These are phyloP conservation scores for Aspergillus brunneoviolaceus DNA, from an alignment of 2,329 filamentous ascomycete genomes.

Conservation along the genomic window DNA sequence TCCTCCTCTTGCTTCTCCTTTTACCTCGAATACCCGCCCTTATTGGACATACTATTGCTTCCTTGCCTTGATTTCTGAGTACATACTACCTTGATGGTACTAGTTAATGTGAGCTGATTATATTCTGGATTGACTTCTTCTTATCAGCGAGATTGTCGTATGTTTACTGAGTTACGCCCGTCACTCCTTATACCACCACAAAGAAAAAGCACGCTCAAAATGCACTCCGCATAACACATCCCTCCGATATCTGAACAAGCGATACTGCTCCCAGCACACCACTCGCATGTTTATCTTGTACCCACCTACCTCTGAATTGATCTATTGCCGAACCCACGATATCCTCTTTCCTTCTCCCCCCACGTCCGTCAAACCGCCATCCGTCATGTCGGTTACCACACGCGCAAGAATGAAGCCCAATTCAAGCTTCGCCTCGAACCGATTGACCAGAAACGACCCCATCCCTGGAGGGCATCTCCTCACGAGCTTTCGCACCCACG, in stretches of 20 bases:
- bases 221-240: not conserved
- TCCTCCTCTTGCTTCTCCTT: constrained; percentile 3
- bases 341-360: not conserved
- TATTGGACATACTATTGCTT: not conserved
- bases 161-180: not conserved
- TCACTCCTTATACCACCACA: not conserved
- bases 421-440: constrained; percentile 28
- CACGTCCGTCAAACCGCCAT: not conserved
- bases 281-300: not conserved
- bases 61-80: not conserved
- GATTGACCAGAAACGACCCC: constrained; percentile 22
- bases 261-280: not conserved
- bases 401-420: constrained; percentile 20
- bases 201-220: not conserved
- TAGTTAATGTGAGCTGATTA: not conserved
- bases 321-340: not conserved
- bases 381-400: constrained; percentile 19
- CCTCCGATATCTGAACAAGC: not conserved
- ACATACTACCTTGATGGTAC: not conserved
- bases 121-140: not conserved
- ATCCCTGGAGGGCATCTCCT: constrained; percentile 19
- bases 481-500: constrained; percentile 23
- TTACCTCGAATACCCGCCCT: not conserved
- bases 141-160: not conserved
- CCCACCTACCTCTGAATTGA: not conserved